A percentile compares a stretch with the other conserved stretches of the same genome.
phyloP scores from a whole-genome alignment of 2,329 filamentous ascomycete genomes.

The Xylariales sp. region DNA sequence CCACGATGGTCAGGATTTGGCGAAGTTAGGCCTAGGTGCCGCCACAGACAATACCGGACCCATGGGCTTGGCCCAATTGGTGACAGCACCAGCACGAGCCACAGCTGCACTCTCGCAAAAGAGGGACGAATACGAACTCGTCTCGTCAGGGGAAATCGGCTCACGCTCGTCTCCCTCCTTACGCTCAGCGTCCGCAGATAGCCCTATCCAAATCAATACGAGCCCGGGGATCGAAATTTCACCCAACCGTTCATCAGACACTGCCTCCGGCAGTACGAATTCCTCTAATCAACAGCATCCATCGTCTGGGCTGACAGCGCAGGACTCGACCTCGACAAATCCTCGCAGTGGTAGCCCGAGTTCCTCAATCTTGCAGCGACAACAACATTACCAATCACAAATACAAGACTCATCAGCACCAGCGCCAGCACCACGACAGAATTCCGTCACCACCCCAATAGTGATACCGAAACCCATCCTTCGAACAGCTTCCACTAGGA shows the following conservation, averaged over 20 bases:
- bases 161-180: slow-evolving; percentile 9
- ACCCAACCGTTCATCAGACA: no score
- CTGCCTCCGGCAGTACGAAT: no score
- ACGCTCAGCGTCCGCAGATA: no score
- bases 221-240: no score
- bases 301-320: no score
- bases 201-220: no score
- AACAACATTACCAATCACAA: no score
- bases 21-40: slow-evolving; percentile 8
- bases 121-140: slow-evolving; percentile 24
- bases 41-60: slow-evolving; percentile 13
- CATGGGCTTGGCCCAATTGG: slow-evolving; percentile 22
- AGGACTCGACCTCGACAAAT: no score
- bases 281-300: no score
- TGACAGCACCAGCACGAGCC: slow-evolving; percentile 22
- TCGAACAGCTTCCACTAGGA: slow-evolving; percentile 40
- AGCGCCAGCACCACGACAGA: slow-evolving; percentile 2
- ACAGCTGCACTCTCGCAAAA: slow-evolving; percentile 12
- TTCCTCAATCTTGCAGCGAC: no score
- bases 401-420: slow-evolving; percentile 1
- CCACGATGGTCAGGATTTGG: neutral
- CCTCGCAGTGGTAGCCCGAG: no score
- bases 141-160: slow-evolving; percentile 19
- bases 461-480: slow-evolving; percentile 38
- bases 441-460: slow-evolving; percentile 1